Evolutionary conservation across 23 red algal species (phyloP), one percentile per base, ranked within the genome.

Genomic region (Gracilaria gracilis): DNA sequence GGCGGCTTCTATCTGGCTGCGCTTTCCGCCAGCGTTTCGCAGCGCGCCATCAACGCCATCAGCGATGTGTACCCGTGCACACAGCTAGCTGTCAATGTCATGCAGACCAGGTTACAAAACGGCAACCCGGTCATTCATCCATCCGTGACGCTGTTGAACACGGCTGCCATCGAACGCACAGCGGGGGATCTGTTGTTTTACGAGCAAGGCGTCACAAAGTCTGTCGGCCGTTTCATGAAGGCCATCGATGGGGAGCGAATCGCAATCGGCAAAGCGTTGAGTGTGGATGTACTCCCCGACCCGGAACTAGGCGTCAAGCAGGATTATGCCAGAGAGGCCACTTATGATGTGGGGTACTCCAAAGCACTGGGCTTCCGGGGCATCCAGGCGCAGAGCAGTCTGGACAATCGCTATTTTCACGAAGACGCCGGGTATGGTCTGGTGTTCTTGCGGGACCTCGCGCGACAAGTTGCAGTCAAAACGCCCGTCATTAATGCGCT

Each of bases 71-170:
- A 51, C 40, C 72, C 72, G 27, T 13, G 9, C 13, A 77, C 38
- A 23, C 31, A 51, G 19, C 17, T 48, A 42, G 72, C 42, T 6
- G 8, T 24, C 23, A 77, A 50, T 28, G 72, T 77, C 14, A 50
- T 77, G 72, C 72, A 77, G 36, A 77, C 72, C 35, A 49, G 39
- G 0, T 28, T 77, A 42, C 72, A 77, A 23, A 77, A 77, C 27
- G 72, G 72, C 40, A 77, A 77, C 42, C 72, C 72, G 27, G 72
- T 77, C n/a, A 77, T 77, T 50, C 72, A 77, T 23, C 72, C 72
- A 2, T 40, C 72, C 17, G 72, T 77, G 14, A 77, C 72, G 39
- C 72, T 77, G 4, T 16, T 77, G 40, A 77, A 77, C 46, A 50
- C 72, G 23, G 72, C 72, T 1, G 40, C 38, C 24, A 77, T 77